Percentiles rank a stretch among this genome's conserved stretches.
Conservation (phyloP, 192 early-diverging fungal species). For the Diversispora eburnea region DNA sequence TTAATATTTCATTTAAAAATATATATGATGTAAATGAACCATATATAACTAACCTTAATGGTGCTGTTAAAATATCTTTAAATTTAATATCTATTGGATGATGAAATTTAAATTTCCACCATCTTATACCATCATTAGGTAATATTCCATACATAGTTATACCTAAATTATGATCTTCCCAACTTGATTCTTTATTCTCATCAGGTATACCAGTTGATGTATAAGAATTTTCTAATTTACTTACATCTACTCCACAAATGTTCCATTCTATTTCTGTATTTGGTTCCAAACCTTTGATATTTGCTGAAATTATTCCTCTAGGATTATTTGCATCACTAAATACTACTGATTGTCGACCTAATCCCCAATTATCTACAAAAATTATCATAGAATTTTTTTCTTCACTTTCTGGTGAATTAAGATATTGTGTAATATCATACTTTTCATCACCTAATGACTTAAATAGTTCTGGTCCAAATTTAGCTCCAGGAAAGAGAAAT, state of each 20-base stretch:
- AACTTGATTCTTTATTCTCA: conserved; percentile 46
- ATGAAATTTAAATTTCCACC: conserved; percentile 38
- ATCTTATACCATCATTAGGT: conserved; percentile 32
- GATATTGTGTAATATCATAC: conserved; percentile 49
- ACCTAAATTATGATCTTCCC: conserved; percentile 34
- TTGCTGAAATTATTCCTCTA: conserved; percentile 67
- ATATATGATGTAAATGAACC: conserved; percentile 70
- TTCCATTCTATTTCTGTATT: conserved; percentile 56
- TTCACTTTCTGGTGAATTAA: conserved; percentile 32
- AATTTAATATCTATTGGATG: not conserved
- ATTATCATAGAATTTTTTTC: conserved; percentile 69
- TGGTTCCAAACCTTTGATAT: conserved; percentile 51
- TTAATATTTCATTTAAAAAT: conserved; percentile 62
- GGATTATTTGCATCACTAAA: conserved; percentile 74
- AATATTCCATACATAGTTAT: conserved; percentile 23
- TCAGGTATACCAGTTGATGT: conserved; percentile 73
- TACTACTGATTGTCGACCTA: conserved; percentile 64
- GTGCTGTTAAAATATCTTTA: conserved; percentile 36
- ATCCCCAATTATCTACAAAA: conserved; percentile 73
- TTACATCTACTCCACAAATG: conserved; percentile 73
- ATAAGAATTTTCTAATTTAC: conserved; percentile 53
- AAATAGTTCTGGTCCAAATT: conserved; percentile 68
- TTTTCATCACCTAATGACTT: conserved; percentile 50
- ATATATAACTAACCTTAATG: conserved; percentile 59
- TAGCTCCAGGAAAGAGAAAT: conserved; percentile 54